phyloP scores from a whole-genome alignment of 192 early-diverging fungal species.

The Geosiphon pyriformis region DNA sequence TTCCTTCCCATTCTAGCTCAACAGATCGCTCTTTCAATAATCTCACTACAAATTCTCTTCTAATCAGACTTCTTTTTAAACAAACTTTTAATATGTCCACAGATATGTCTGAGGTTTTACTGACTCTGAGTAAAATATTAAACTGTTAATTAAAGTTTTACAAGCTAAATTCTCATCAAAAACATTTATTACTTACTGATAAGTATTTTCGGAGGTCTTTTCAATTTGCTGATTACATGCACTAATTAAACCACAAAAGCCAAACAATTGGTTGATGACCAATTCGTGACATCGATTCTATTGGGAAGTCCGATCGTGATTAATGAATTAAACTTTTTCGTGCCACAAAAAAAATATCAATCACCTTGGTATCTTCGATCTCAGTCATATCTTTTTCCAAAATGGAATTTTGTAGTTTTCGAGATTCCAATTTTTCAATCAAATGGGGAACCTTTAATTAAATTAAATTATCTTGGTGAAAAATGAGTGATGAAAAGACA shows the following conservation, averaged over 20 bases:
- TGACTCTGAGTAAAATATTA: not conserved
- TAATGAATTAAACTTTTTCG: not conserved
- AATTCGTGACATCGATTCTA: slow-evolving; percentile 21
- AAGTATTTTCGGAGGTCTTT: not conserved
- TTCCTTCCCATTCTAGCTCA: slow-evolving; percentile 5
- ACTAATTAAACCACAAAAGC: slow-evolving; percentile 18
- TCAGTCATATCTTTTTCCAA: not conserved
- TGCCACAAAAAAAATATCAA: not conserved
- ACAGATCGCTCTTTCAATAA: not conserved
- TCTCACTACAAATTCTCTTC: slow-evolving; percentile 16
- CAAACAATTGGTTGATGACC: slow-evolving; percentile 21
- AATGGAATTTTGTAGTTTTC: slow-evolving; percentile 1
- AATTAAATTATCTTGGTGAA: not conserved
- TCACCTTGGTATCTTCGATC: slow-evolving; percentile 14
- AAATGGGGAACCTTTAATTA: slow-evolving; percentile 14
- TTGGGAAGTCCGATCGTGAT: too few species aligned
- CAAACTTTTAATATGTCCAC: slow-evolving; percentile 22
- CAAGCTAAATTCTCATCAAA: too few species aligned
- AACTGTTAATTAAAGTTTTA: too few species aligned
- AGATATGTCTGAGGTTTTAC: slow-evolving; percentile 2
- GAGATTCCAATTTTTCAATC: slow-evolving; percentile 19
- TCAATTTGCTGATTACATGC: slow-evolving; percentile 14
- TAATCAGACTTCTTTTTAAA: slow-evolving; percentile 7
- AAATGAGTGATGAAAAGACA: not conserved
- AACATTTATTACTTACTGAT: not conserved